Percentiles rank a stretch among this genome's conserved stretches.
Conservation (phyloP, 2,329 filamentous ascomycete species). For the Paracoccidioides brasiliensis region DNA sequence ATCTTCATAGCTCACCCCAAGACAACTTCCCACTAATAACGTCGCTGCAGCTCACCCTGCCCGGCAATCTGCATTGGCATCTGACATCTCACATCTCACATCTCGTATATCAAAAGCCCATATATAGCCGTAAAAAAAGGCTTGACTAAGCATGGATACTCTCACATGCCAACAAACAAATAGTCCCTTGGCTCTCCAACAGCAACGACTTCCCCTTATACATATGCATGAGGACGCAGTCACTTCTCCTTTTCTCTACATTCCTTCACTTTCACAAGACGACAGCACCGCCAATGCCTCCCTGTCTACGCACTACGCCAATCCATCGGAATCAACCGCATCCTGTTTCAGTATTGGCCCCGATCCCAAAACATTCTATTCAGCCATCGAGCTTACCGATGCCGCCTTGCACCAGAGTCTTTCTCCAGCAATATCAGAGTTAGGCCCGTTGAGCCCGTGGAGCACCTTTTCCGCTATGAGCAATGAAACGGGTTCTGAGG, state of each 20-base stretch:
- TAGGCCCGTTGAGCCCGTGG: slow-evolving; percentile 4
- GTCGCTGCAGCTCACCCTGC: not conserved
- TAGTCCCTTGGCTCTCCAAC: not conserved
- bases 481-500: slow-evolving; percentile 2
- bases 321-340: slow-evolving; percentile 7
- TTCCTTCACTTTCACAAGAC: slow-evolving; percentile 4
- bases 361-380: slow-evolving; percentile 14
- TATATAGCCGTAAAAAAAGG: not conserved
- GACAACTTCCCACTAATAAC: not conserved
- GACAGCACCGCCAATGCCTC: slow-evolving; percentile 6
- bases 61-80: not conserved
- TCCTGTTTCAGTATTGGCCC: slow-evolving; percentile 8
- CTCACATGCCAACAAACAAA: slow-evolving; percentile 10
- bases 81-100: not conserved
- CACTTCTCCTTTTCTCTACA: slow-evolving; percentile 8
- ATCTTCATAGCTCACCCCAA: not conserved
- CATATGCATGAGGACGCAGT: slow-evolving; percentile 1
- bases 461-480: slow-evolving; percentile 5
- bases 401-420: slow-evolving; percentile 4
- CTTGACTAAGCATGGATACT: slow-evolving; percentile 5
- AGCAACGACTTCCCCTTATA: slow-evolving; percentile 4
- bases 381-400: slow-evolving; percentile 13
- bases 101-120: not conserved
- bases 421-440: slow-evolving; percentile 6
- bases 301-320: slow-evolving; percentile 6